Percentiles rank a stretch among this genome's conserved stretches.
phyloP scores from a whole-genome alignment of 225 moss, liverwort and hornwort species.

The Thuidium tamariscinum region DNA sequence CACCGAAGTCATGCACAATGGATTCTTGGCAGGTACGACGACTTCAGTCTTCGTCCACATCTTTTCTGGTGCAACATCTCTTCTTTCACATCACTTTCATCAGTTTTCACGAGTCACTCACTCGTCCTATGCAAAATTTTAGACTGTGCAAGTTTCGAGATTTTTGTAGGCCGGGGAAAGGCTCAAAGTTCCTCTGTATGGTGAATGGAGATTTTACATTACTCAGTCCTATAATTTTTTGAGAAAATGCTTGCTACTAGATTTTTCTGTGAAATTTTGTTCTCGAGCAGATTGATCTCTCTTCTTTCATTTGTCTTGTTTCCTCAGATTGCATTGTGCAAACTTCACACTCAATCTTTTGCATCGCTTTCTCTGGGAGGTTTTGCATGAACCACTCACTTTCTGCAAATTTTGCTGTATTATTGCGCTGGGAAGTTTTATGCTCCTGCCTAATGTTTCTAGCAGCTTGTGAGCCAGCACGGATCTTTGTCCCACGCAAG shows the following conservation, averaged over 20 bases:
- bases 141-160: not conserved
- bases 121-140: not conserved
- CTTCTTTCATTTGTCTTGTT: not conserved
- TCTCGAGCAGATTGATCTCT: not conserved
- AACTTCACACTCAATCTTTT: not conserved
- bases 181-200: not conserved
- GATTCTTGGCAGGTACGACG: slow-evolving; percentile 32
- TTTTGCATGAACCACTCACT: not conserved
- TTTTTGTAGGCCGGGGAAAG: no score
- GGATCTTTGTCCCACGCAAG: slow-evolving; percentile 29
- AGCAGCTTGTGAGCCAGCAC: slow-evolving; percentile 45
- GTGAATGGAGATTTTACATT: not conserved
- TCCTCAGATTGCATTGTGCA: not conserved
- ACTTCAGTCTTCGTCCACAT: not conserved
- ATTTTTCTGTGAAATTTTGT: not conserved
- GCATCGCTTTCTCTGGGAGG: not conserved
- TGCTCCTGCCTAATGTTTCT: not conserved
- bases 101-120: not conserved
- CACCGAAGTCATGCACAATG: slow-evolving; percentile 25
- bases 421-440: not conserved
- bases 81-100: not conserved
- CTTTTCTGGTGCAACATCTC: not conserved
- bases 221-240: not conserved
- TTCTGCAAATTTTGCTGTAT: not conserved
- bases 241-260: not conserved